These are phyloP conservation scores for Cryptomeria japonica DNA, from an alignment of 75 land plant species.

Conservation along the genomic window DNA sequence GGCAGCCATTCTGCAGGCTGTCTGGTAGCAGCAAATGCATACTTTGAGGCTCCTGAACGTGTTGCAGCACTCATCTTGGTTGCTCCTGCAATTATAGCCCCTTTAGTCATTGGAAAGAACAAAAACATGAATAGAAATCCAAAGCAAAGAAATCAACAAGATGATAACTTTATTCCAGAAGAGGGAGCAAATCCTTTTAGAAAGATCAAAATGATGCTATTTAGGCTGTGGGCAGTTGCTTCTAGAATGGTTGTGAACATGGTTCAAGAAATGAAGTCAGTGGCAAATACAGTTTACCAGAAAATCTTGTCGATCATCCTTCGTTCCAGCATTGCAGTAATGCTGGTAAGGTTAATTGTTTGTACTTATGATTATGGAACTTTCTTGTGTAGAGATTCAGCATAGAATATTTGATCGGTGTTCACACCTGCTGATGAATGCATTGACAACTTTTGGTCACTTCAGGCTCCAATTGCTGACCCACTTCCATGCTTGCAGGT, in stretches of 20 bases:
- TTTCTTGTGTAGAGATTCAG: neutral
- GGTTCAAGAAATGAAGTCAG: conserved; percentile 9
- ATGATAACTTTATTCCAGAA: neutral
- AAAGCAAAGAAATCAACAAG: neutral
- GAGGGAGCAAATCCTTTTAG: conserved; percentile 3
- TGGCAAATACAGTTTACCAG: conserved; percentile 25
- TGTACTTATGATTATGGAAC: neutral
- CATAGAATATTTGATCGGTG: neutral
- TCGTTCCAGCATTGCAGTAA: conserved; percentile 52
- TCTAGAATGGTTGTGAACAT: conserved; percentile 2
- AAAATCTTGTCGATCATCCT: conserved; percentile 46
- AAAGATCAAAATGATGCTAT: neutral
- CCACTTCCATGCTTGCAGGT: conserved; percentile 43
- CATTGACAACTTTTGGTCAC: neutral
- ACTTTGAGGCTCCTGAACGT: conserved; percentile 88
- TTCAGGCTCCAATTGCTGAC: neutral
- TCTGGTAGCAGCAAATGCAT: conserved; percentile 76
- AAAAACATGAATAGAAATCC: conserved; percentile 12
- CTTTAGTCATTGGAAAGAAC: conserved; percentile 25
- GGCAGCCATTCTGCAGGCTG: conserved; percentile 96
- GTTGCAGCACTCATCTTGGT: conserved; percentile 88
- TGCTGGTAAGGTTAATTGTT: conserved; percentile 47
- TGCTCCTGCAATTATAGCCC: conserved; percentile 90
- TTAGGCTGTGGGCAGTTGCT: neutral
- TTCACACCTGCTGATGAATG: neutral